Evolutionary conservation across 805 yeast species (phyloP).

Genomic region (Starmera pachycereana): DNA sequence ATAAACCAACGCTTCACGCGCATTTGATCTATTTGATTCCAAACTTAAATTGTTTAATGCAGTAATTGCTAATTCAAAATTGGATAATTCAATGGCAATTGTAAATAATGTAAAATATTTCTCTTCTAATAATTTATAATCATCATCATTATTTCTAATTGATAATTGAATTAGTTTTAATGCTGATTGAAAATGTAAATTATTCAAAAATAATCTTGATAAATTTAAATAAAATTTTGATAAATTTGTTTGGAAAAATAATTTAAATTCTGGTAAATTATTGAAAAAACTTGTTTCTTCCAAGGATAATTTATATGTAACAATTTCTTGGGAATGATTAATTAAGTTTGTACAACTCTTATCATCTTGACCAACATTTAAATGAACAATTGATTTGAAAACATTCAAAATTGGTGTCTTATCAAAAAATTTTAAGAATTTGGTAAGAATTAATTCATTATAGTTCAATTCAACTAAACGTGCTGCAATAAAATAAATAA

Average conservation of each 20-base stretch:
- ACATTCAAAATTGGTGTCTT: conserved; percentile 11
- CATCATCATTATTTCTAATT: conserved; percentile 10
- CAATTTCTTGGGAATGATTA: conserved; percentile 18
- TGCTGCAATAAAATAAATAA: no score
- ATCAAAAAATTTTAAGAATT: conserved; percentile 9
- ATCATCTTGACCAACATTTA: conserved; percentile 16
- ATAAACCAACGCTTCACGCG: conserved; percentile 25
- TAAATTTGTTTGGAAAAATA: conserved; percentile 20
- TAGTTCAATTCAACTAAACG: no score
- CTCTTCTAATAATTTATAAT: conserved; percentile 13
- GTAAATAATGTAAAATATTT: conserved; percentile 16
- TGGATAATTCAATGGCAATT: conserved; percentile 20
- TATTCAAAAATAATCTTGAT: conserved; percentile 25
- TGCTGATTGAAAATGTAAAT: conserved; percentile 22
- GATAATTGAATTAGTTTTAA: conserved; percentile 23
- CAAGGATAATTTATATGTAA: conserved; percentile 12
- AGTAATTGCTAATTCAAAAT: conserved; percentile 23
- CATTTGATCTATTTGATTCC: conserved; percentile 10
- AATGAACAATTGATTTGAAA: conserved; percentile 13
- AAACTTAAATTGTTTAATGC: conserved; percentile 20
- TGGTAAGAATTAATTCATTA: neutral
- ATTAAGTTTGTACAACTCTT: conserved; percentile 23
- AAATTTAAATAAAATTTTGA: conserved; percentile 28
- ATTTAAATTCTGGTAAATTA: conserved; percentile 13
- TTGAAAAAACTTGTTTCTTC: conserved; percentile 14